Conservation (phyloP, 2,329 filamentous ascomycete genomes). For the Septoria linicola region DNA sequence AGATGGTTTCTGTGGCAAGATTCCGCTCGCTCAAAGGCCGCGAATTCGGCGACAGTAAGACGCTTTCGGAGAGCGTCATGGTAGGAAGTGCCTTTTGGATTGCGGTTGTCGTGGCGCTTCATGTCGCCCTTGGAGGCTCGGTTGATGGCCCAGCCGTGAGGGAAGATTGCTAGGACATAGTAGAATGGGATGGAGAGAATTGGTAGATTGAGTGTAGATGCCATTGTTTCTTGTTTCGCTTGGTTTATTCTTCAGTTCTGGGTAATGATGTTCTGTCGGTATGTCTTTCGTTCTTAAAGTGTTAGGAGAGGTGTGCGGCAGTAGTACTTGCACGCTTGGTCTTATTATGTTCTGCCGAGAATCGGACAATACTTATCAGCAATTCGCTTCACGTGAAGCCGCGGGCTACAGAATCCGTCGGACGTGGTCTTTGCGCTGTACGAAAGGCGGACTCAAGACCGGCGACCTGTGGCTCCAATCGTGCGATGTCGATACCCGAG, state of each 20-base stretch:
- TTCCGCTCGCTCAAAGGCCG: constrained; percentile 47
- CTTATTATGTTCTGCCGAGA: not conserved
- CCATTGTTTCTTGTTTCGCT: constrained; percentile 13
- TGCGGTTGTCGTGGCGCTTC: constrained; percentile 45
- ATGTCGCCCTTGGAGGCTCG: constrained; percentile 41
- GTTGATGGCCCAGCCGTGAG: constrained; percentile 42
- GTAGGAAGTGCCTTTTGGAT: constrained; percentile 41
- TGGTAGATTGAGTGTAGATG: constrained; percentile 38
- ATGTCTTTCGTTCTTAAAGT: not conserved
- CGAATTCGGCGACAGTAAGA: constrained; percentile 41
- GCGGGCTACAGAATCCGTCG: not conserved
- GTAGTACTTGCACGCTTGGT: too few species aligned
- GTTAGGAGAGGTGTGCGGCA: too few species aligned
- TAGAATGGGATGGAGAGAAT: constrained; percentile 48
- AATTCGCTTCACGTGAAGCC: not conserved
- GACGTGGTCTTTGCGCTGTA: not conserved
- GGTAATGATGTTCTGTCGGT: not conserved
- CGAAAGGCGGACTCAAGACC: not conserved
- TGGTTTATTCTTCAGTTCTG: not conserved
- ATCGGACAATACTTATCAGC: not conserved
- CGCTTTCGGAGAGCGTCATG: constrained; percentile 41
- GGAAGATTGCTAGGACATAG: constrained; percentile 44
- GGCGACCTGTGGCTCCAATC: not conserved
- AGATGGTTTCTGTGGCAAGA: constrained; percentile 49
- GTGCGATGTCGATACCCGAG: constrained; percentile 1